Percentiles rank a stretch among this genome's conserved stretches.
phyloP scores from a whole-genome alignment of 225 moss, liverwort and hornwort species.

The Straminergon stramineum region DNA sequence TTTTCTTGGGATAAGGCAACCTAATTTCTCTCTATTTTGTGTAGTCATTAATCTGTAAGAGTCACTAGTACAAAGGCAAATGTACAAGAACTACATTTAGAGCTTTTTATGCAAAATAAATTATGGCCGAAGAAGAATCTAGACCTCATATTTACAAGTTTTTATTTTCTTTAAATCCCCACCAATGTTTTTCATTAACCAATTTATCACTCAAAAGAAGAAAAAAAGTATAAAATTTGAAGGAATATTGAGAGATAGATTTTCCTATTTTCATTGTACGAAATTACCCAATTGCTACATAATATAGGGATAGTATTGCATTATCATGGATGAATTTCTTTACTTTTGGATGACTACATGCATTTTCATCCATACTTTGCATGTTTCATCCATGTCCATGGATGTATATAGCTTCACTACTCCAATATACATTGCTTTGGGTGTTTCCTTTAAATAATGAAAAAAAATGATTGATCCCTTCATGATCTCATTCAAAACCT shows the following conservation, averaged over 20 bases:
- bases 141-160: background rate
- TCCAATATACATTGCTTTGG: no score
- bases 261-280: background rate
- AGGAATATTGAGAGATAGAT: accelerated
- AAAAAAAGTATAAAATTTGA: no score
- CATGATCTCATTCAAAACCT: background rate
- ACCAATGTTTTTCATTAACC: accelerated
- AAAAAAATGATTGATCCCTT: background rate
- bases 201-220: background rate
- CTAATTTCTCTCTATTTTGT: no score
- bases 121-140: background rate
- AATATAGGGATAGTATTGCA: background rate
- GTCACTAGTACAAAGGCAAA: no score
- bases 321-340: background rate
- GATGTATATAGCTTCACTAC: background rate
- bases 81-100: background rate
- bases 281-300: background rate
- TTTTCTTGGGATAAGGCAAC: no score
- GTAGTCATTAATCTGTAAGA: background rate
- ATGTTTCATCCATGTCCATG: background rate
- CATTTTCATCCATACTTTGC: background rate
- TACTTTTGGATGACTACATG: background rate
- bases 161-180: no score
- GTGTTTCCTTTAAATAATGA: accelerated
- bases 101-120: background rate